Base-by-base conservation (phyloP, 1,284 basidiomycete genomes). In the Malassezia yamatoensis region DNA sequence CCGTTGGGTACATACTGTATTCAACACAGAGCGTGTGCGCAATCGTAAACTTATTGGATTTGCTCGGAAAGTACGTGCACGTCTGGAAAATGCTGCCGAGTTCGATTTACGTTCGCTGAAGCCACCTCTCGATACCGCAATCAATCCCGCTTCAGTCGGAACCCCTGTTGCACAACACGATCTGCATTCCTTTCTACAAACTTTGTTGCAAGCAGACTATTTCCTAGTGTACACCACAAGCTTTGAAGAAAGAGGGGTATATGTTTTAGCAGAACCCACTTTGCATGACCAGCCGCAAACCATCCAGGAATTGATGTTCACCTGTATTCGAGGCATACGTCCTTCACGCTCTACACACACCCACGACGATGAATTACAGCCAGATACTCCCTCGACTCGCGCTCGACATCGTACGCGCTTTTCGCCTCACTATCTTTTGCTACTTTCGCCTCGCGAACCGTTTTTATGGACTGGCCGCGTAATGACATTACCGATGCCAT, bases 31-130 rank as follows among this genome's bases (percentile, higher is more conserved):
- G 49, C 83, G 89, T 53, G 80, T 94, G 62, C 83, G 94, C 46
- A 91, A 91, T 71, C 83, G 94, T 43, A 96, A 96, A 76, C 79
- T 98, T 33, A 87, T 93, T 64, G 86, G 91, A 3, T 91, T 96
- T 75, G 67, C 67, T 2, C 65, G 77, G 54, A 74, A 76, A 37
- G 76, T 78, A 59, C 69, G 77, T 16, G 85, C 88, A 67, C 83
- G 88, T 39, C 93, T 96, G 77, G 88, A 88, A 70, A 96, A 96
- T 75, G 90, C 91, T 1, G 88, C 91, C 1, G 94, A 98, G 76
- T 98, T 96, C 73, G 82, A 81, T 49, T 80, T 98, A 33, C 87
- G 90, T 57, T 81, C 83, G 48, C 58, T 72, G 35, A 54, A 62
- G 10, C 40, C 9, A n/a, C 39, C 36, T 40, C 12, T 34, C 16